These are phyloP conservation scores for Alternaria conjuncta DNA, from an alignment of 2,329 filamentous ascomycete genomes.

Conservation along the genomic window DNA sequence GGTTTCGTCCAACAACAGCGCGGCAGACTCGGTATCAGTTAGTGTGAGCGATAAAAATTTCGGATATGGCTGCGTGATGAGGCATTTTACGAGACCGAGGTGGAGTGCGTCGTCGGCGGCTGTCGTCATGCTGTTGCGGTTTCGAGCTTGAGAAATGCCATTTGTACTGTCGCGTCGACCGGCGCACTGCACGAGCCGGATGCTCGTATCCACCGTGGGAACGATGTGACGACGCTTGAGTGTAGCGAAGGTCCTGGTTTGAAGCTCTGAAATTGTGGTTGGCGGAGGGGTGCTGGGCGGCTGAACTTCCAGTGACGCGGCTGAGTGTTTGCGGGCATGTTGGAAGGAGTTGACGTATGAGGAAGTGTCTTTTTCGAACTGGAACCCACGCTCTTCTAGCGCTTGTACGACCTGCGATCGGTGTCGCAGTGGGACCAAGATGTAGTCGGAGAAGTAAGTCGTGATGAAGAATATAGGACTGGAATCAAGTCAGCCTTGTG, in stretches of 20 bases:
- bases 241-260: constrained; percentile 81
- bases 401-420: constrained; percentile 77
- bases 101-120: constrained; percentile 53
- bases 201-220: constrained; percentile 70
- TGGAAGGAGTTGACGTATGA: constrained; percentile 67
- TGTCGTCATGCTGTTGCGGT: constrained; percentile 38
- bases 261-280: constrained; percentile 77
- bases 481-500: constrained; percentile 7
- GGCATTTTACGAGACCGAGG: constrained; percentile 56
- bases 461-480: constrained; percentile 97
- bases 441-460: constrained; percentile 97
- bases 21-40: constrained; percentile 75
- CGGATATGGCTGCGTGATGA: constrained; percentile 60
- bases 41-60: constrained; percentile 77
- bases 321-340: constrained; percentile 55
- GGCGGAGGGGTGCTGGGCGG: constrained; percentile 76
- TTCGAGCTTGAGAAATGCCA: constrained; percentile 31
- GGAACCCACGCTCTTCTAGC: constrained; percentile 79
- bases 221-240: constrained; percentile 78
- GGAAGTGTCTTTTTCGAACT: constrained; percentile 70
- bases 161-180: constrained; percentile 59
- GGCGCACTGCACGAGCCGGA: constrained; percentile 83
- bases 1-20: constrained; percentile 72
- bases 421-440: constrained; percentile 81
- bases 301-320: constrained; percentile 55